Base-by-base conservation (phyloP, 129 eudicot genomes). In the Dittrichia graveolens region DNA sequence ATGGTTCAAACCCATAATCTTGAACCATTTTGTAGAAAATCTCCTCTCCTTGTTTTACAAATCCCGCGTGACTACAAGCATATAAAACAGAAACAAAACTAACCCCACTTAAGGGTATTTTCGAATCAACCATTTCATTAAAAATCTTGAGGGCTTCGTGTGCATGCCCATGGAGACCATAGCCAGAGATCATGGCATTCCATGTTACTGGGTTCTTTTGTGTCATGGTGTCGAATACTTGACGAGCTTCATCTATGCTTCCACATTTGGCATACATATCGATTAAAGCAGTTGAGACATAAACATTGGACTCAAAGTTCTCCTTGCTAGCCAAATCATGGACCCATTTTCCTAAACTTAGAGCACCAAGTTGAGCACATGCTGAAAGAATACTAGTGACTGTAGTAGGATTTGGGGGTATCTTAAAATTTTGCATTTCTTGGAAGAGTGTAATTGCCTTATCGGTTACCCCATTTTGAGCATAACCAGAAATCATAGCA, bases 191-290 rank as follows among this genome's bases (percentile, higher is more conserved):
- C 97, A 95, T 88, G 3, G 96, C 83, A 48, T 95, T 95, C 97
- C 97, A 95, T 44, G 99, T 88, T 49, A 95, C 99, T 8, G 65
- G 76, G 55, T 95, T 95, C 66, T 88, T 95, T 37, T 86, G 88
- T 2, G 57, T 49, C 89, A 91, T 70, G 12, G n/a, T 39, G 61
- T 95, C 88, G 68, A 95, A 86, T 14, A 88, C 72, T 19, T 57
- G 67, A 41, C 85, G 85, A 11, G 99, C 99, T 79, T 88, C 86
- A 2, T 75, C 57, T 75, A 95, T 77, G 71, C 94, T 90, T 45
- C 99, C 99, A 64, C 99, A 95, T 82, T 95, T 95, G 5, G 90
- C 96, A 75, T 95, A 95, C 99, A 95, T 95, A 61, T 90, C 99
- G 38, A 91, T 79, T 69, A 95, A 83, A 72, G 99, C 91, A 72